Percentiles rank a stretch among this genome's conserved stretches.
These are phyloP conservation scores for Colletotrichum tofieldiae DNA, from an alignment of 2,329 filamentous ascomycete genomes.

Conservation along the genomic window DNA sequence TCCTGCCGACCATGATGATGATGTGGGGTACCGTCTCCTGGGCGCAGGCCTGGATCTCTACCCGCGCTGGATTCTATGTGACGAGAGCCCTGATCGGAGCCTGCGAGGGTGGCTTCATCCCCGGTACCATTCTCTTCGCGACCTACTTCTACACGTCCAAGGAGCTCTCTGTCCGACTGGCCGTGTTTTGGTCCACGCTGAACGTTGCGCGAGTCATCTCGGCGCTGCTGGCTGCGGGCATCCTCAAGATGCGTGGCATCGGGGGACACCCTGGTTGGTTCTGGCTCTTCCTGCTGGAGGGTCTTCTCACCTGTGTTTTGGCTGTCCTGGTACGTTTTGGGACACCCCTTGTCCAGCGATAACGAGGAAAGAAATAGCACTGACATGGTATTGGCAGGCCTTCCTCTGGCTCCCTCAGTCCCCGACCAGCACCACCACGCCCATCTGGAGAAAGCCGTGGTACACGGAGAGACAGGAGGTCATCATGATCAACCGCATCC, in stretches of 20 bases:
- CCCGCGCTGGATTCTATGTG: conserved; percentile 57
- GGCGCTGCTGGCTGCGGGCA: conserved; percentile 62
- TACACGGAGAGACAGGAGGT: conserved; percentile 71
- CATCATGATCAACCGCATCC: conserved; percentile 70
- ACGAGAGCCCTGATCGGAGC: conserved; percentile 58
- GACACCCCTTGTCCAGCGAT: background rate
- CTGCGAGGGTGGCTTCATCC: conserved; percentile 64
- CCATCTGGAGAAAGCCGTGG: conserved; percentile 68
- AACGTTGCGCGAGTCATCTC: conserved; percentile 62
- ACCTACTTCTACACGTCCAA: conserved; percentile 50
- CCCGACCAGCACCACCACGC: conserved; percentile 59
- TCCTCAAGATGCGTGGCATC: conserved; percentile 66
- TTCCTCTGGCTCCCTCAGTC: conserved; percentile 52
- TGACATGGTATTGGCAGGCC: conserved; percentile 61
- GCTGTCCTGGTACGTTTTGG: conserved; percentile 56
- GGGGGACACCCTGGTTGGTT: conserved; percentile 68
- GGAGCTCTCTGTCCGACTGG: conserved; percentile 66
- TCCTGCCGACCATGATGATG: conserved; percentile 49
- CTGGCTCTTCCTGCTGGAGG: conserved; percentile 65
- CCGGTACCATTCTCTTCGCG: conserved; percentile 68
- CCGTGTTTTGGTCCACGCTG: conserved; percentile 76
- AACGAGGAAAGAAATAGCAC: too few relatives aligned
- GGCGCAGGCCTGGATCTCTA: conserved; percentile 52
- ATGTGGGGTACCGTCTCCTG: conserved; percentile 44
- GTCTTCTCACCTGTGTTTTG: conserved; percentile 65